Evolutionary conservation across 2,329 filamentous ascomycete genomes (phyloP).

Genomic region (Fusarium sp.): DNA sequence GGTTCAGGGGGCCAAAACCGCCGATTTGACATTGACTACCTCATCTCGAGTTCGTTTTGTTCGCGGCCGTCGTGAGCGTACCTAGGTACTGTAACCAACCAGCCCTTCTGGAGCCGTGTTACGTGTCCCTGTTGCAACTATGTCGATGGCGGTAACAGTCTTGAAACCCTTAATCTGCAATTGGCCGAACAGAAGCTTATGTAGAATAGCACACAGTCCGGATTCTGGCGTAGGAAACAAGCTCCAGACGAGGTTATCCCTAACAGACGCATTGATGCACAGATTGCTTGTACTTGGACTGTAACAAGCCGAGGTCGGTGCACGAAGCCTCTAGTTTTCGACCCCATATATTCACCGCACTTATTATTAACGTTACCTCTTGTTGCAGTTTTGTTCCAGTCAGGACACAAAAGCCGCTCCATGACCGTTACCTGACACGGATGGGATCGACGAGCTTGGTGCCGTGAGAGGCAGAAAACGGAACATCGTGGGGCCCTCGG

Average conservation of each 20-base stretch:
- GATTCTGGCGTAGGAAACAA: slow-evolving; percentile 21
- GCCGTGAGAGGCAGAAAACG: slow-evolving; percentile 12
- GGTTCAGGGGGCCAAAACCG: slow-evolving; percentile 31
- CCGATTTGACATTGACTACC: slow-evolving; percentile 34
- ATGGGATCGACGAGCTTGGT: slow-evolving; percentile 24
- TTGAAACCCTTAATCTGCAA: slow-evolving; percentile 29
- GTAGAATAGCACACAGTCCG: slow-evolving; percentile 29
- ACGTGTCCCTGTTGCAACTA: slow-evolving; percentile 14
- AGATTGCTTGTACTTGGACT: slow-evolving; percentile 8
- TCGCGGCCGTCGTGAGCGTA: background rate
- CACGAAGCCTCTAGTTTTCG: slow-evolving; percentile 6
- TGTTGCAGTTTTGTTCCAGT: slow-evolving; percentile 2
- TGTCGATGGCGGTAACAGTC: slow-evolving; percentile 15
- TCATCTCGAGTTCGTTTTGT: slow-evolving; percentile 12
- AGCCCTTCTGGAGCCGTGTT: slow-evolving; percentile 19
- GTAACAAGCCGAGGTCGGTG: slow-evolving; percentile 29
- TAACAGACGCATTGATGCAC: slow-evolving; percentile 28
- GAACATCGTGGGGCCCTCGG: slow-evolving; percentile 22
- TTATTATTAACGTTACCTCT: slow-evolving; percentile 17
- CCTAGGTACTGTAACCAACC: background rate
- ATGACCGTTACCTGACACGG: slow-evolving; percentile 25
- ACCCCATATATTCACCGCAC: slow-evolving; percentile 11
- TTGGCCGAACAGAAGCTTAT: slow-evolving; percentile 9
- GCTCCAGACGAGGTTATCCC: slow-evolving; percentile 17
- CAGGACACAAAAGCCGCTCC: slow-evolving; percentile 25